Conservation (phyloP, 2,329 filamentous ascomycete species). For the Dissoconium aciculare region DNA sequence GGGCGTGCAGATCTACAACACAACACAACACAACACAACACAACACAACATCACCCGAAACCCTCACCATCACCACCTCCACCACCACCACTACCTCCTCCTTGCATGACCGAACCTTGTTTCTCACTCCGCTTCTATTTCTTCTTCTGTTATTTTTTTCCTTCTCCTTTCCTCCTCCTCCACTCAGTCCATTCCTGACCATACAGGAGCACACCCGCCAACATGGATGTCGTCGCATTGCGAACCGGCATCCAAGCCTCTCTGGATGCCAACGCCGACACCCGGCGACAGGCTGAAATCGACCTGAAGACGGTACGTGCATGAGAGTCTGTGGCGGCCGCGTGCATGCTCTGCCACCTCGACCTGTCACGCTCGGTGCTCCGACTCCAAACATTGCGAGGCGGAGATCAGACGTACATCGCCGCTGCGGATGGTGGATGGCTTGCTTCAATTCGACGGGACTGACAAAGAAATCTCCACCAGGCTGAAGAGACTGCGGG, state of each 20-base stretch:
- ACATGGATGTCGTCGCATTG: slow-evolving; percentile 61
- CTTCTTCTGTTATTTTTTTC: no score
- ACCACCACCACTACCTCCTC: no score
- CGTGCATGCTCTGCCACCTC: no score
- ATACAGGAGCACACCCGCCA: slow-evolving; percentile 3
- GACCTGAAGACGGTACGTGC: slow-evolving; percentile 63
- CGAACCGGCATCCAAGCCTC: slow-evolving; percentile 64
- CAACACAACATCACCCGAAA: no score
- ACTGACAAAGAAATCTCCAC: slow-evolving; percentile 1
- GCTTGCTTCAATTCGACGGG: not conserved
- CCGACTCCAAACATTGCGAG: no score
- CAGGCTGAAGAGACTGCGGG: slow-evolving; percentile 82
- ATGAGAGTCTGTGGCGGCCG: no score
- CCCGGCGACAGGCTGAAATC: slow-evolving; percentile 60
- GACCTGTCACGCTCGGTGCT: no score
- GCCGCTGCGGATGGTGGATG: not conserved
- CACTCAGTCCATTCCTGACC: not conserved
- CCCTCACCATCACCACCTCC: no score
- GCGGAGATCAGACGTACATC: not conserved
- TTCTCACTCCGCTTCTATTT: no score
- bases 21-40: no score
- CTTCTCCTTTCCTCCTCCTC: not conserved
- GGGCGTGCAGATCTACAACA: no score
- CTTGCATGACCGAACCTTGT: no score
- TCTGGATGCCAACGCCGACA: slow-evolving; percentile 58